phyloP scores from a whole-genome alignment of 2,329 filamentous ascomycete genomes.

The Paecilomyces dactylethromorphus region DNA sequence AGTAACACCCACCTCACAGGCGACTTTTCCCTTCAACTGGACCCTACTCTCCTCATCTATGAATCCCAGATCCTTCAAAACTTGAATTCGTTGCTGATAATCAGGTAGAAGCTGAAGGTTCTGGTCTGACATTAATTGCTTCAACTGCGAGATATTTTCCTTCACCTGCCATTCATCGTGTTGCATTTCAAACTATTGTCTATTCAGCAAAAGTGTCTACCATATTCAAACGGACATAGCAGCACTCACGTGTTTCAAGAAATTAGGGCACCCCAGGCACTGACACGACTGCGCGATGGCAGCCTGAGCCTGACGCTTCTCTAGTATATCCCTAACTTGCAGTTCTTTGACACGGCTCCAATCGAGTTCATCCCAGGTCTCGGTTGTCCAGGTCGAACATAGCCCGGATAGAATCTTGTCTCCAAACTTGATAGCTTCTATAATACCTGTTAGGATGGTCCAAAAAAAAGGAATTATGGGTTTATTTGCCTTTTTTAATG shows the following conservation, averaged over 20 bases:
- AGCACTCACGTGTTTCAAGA: conserved; percentile 75
- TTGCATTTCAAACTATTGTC: conserved; percentile 75
- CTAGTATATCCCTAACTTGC: conserved; percentile 69
- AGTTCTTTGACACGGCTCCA: conserved; percentile 77
- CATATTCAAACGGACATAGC: not conserved
- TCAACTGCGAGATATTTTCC: conserved; percentile 82
- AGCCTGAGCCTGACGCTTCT: conserved; percentile 61
- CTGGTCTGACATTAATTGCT: conserved; percentile 87
- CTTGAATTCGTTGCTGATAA: conserved; percentile 89
- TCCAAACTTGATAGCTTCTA: conserved; percentile 51
- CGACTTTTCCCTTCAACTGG: conserved; percentile 94
- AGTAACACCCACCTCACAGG: conserved; percentile 61
- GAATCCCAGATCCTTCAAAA: conserved; percentile 86
- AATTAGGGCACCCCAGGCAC: conserved; percentile 65
- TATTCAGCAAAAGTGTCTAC: conserved; percentile 13
- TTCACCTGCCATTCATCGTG: conserved; percentile 96
- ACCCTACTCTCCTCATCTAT: conserved; percentile 83
- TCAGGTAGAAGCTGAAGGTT: conserved; percentile 93
- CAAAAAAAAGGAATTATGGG: not conserved
- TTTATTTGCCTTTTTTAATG: conserved; percentile 42
- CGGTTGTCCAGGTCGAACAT: conserved; percentile 66
- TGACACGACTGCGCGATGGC: conserved; percentile 57
- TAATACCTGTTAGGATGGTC: conserved; percentile 9
- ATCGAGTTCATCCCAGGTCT: conserved; percentile 78
- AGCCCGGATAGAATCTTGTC: conserved; percentile 63